These are phyloP conservation scores for Amauroascus niger DNA, from an alignment of 2,329 filamentous ascomycete genomes.

Conservation along the genomic window DNA sequence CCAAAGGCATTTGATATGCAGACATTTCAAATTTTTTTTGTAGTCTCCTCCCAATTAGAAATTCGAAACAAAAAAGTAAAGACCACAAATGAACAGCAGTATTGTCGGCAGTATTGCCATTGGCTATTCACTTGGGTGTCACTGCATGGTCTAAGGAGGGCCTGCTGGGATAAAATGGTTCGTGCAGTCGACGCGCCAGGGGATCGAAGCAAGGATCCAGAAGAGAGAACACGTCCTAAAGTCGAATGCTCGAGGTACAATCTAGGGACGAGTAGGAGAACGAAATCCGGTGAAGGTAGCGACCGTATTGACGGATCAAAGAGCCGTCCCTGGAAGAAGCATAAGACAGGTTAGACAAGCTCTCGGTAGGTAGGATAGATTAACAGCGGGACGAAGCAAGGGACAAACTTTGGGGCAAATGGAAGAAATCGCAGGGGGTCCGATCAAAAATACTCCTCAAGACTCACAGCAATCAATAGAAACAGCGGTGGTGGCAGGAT, in stretches of 20 bases:
- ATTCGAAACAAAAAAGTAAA: background rate
- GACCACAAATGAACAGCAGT: background rate
- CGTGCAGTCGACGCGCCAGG: background rate
- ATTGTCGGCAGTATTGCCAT: conserved; percentile 1
- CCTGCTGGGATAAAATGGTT: background rate
- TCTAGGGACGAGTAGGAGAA: background rate
- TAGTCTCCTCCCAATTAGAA: background rate
- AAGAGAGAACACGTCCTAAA: background rate
- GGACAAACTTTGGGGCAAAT: background rate
- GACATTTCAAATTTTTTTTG: background rate
- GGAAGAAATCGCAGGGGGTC: background rate
- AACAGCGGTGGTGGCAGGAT: too few relatives aligned
- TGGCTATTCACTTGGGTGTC: conserved; percentile 1
- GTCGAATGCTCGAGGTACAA: background rate
- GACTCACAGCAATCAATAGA: background rate
- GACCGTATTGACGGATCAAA: background rate
- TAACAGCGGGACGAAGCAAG: background rate
- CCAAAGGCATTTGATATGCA: conserved; percentile 8
- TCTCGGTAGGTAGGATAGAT: background rate
- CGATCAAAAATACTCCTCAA: too few relatives aligned
- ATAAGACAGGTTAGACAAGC: background rate
- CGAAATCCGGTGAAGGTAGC: background rate
- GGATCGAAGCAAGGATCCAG: conserved; percentile 5
- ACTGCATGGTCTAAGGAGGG: conserved; percentile 2
- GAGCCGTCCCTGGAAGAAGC: conserved; percentile 1